Conservation (phyloP, 805 yeast species). For the Yarrowia deformans region DNA sequence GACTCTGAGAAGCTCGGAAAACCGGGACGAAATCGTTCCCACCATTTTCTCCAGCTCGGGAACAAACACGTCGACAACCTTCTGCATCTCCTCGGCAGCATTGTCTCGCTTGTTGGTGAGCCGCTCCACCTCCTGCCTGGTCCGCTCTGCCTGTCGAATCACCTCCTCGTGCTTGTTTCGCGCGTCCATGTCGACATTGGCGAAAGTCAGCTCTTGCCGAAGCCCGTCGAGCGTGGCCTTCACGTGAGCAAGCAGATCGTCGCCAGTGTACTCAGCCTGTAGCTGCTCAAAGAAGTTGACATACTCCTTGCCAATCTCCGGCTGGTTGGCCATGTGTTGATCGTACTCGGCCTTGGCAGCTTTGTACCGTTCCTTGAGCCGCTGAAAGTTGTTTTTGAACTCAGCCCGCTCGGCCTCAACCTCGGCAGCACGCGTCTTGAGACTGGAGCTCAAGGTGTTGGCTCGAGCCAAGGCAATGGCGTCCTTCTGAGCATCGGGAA, state of each 20-base stretch:
- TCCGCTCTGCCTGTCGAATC: background rate
- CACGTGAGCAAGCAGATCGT: background rate
- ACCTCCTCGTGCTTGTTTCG: constrained; percentile 26
- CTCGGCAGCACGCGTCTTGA: background rate
- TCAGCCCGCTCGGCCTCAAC: background rate
- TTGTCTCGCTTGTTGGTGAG: background rate
- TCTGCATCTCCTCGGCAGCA: constrained; percentile 16
- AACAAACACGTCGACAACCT: constrained; percentile 4
- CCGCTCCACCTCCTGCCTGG: background rate
- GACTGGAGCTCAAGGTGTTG: background rate
- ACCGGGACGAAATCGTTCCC: background rate
- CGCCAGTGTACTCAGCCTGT: background rate
- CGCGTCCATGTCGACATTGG: constrained; percentile 18
- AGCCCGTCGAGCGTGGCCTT: background rate
- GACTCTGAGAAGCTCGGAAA: background rate
- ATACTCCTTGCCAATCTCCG: background rate
- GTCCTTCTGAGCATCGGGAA: background rate
- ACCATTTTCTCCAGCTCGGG: constrained; percentile 5
- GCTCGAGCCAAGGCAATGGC: background rate
- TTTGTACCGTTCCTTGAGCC: background rate
- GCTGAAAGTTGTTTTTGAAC: background rate
- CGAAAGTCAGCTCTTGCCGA: background rate
- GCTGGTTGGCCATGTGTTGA: background rate
- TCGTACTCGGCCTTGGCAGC: background rate
- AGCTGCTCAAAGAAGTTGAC: background rate